Percentiles rank a stretch among this genome's conserved stretches.
phyloP scores from a whole-genome alignment of 2,329 filamentous ascomycete genomes.

The Trichoderma brevicompactum region DNA sequence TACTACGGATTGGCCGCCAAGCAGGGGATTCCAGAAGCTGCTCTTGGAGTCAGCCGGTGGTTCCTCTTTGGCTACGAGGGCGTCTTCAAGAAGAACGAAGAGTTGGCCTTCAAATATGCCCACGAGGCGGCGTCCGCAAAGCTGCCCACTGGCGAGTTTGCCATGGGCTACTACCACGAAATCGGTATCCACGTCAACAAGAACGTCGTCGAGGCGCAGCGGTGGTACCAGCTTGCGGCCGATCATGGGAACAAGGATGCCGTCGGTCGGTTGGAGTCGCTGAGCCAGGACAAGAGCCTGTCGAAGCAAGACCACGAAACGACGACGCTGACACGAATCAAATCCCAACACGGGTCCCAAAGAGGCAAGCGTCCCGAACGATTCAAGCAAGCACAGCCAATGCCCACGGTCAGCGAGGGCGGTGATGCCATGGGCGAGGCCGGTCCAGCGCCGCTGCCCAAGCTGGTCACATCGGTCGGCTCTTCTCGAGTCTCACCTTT shows the following conservation, averaged over 20 bases:
- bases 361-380: conserved; percentile 64
- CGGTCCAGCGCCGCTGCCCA: conserved; percentile 34
- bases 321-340: conserved; percentile 86
- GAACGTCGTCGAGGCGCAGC: conserved; percentile 78
- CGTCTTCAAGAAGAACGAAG: conserved; percentile 93
- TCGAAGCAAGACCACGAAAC: conserved; percentile 93
- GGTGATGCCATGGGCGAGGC: conserved; percentile 38
- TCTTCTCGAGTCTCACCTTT: conserved; percentile 47
- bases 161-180: conserved; percentile 95
- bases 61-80: conserved; percentile 95
- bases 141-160: conserved; percentile 90
- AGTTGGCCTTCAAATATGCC: conserved; percentile 88
- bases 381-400: conserved; percentile 55
- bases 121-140: conserved; percentile 81
- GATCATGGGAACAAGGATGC: conserved; percentile 93
- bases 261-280: conserved; percentile 76
- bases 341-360: conserved; percentile 74
- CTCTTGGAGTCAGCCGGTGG: conserved; percentile 97
- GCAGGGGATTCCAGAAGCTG: conserved; percentile 90
- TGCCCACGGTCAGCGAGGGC: conserved; percentile 56
- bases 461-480: conserved; percentile 30
- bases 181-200: conserved; percentile 92
- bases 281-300: conserved; percentile 79
- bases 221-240: conserved; percentile 89
- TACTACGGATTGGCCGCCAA: conserved; percentile 93